Evolutionary conservation across 73 alveolate genomes (phyloP).

Genomic region (Tetrahymena elliotti): DNA sequence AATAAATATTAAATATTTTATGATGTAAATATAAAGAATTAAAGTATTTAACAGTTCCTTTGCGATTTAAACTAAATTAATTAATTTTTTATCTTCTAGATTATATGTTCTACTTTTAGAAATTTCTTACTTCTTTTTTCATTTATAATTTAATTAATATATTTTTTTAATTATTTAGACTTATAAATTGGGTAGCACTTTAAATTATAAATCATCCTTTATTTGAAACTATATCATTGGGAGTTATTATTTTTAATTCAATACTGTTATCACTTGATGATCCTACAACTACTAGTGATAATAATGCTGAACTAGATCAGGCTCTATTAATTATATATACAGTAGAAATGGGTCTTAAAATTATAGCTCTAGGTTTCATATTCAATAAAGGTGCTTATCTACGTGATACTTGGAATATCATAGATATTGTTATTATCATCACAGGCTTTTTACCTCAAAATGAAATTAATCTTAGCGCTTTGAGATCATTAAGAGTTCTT

Average conservation of each 20-base stretch:
- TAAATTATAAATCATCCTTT: neutral
- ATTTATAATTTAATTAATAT: neutral
- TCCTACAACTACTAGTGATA: conserved; percentile 20
- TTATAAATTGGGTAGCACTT: neutral
- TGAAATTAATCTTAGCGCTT: conserved; percentile 52
- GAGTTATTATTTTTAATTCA: conserved; percentile 51
- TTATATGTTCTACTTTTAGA: no score
- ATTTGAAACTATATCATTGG: conserved; percentile 42
- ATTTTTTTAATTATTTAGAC: neutral
- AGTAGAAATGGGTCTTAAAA: conserved; percentile 51
- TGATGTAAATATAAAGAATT: no score
- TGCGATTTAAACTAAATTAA: neutral
- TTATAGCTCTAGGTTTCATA: conserved; percentile 55
- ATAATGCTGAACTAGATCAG: conserved; percentile 14
- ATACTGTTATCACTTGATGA: conserved; percentile 52
- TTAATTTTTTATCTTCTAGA: no score
- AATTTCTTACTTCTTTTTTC: no score
- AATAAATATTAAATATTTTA: no score
- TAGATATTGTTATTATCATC: conserved; percentile 63
- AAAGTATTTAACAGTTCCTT: neutral
- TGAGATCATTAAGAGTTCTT: conserved; percentile 93
- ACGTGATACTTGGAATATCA: conserved; percentile 73
- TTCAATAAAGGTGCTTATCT: conserved; percentile 61
- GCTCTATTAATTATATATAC: conserved; percentile 31
- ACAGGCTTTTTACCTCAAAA: conserved; percentile 49